Evolutionary conservation across 139 green algal species (phyloP), one percentile per base, ranked within the genome.

Genomic region (Auxenochlorella pyrenoidosa): DNA sequence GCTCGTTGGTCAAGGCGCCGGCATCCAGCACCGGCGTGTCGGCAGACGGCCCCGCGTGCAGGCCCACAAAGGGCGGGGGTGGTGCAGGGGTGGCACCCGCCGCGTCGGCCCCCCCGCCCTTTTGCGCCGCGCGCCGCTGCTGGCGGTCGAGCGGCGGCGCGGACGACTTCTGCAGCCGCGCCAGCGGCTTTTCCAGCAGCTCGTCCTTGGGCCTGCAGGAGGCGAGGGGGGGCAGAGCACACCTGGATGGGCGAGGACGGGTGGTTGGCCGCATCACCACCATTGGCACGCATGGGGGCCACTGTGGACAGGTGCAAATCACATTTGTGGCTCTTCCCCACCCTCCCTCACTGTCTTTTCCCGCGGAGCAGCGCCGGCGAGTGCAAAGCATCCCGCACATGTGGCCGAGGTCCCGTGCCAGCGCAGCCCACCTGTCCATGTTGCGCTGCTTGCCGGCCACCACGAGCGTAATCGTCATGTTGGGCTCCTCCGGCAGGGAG

Each of bases 131-230:
- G 44, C 87, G 79, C 41, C 90, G 88, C 60, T 93, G 87, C 40
- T 88, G 81, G 85, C 88, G 73, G 94, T 92, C 93, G 12, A 86
- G 30, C 32, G 83, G 83, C 32, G 91, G 82, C 5, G 83, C 79
- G 0, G 93, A 87, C 78, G 87, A 94, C 30, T 90, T 94, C 34
- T 91, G 90, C 40, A 97, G 88, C 16, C 95, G 90, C 0, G 68
- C 63, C 40, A 97, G 75, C 5, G 94, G 89, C 85, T 96, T 96
- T 43, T 95, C 92, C 5, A 97, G 90, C 1, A 89, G 81, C 89
- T 97, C 95, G 59, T 90, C 88, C 44, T 91, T 90, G 34, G 94
- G 90, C 88, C 95, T 96, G 92, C 40, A 34, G 65, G 34, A 22
- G 26, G 32, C 10, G 28, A 86, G 38, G 40, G 1, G 12, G 16